Base-by-base conservation (phyloP, 306 rosid species). In the Alnus rubra region DNA sequence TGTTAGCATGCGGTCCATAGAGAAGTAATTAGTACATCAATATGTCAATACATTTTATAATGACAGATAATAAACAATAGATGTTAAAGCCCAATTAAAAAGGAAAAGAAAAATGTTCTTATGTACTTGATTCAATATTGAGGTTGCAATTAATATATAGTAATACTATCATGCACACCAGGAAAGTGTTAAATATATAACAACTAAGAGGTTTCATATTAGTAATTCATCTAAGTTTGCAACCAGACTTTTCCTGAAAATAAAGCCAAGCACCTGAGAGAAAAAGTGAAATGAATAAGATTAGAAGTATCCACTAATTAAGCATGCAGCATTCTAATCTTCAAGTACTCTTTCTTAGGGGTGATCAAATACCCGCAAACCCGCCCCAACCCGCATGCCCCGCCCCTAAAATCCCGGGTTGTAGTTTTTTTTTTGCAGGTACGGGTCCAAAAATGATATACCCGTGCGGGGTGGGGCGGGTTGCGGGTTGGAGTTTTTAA, bases 1-100 rank as follows among this genome's bases (percentile, higher is more conserved):
- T 39, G 2, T 15, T 67, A 39, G 72, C 31, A 67, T 67, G 51
- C 39, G 72, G 50, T 67, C 15, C 72, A 67, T 42, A 18, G 48
- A 67, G 50, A 39, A 39, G 47, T 39, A 35, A 31, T 62, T 62
- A 62, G 45, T 62, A 13, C 15, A 62, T 23, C 68, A 67, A 73
- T 19, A 78, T 76, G 45, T 62, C 54, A 64, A 33, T 49, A 71
- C 79, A 78, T 48, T 68, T 69, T 73, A 71, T 78, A 78, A 78
- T 60, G 81, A 79, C 73, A 84, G 81, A 73, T 78, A 83, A 88
- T 82, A 77, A 39, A 78, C 78, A 82, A 75, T 71, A 80, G 78
- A 78, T 82, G 80, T 78, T 74, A 75, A 76, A 80, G 78, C 80
- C 81, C 64, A 7, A 23, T 5, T 13, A 45, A 69, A 23, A 37